These are phyloP conservation scores for Psilocybe tampanensis DNA, from an alignment of 768 basidiomycete genomes.

Conservation along the genomic window DNA sequence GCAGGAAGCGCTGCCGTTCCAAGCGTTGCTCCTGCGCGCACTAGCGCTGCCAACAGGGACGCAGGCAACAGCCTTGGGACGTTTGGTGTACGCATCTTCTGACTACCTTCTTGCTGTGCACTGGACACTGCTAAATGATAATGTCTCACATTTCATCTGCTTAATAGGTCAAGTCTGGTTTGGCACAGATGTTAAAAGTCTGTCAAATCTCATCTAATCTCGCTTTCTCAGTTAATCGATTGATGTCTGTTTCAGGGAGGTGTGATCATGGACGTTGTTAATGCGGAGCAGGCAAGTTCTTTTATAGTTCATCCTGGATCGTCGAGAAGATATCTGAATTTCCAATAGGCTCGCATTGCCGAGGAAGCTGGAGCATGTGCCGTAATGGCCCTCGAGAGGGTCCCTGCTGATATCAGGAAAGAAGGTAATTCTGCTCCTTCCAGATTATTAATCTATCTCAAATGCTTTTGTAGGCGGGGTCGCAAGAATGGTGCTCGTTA, in stretches of 20 bases:
- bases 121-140: neutral
- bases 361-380: constrained; percentile 98
- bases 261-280: constrained; percentile 96
- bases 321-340: constrained; percentile 13
- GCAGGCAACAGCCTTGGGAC: constrained; percentile 68
- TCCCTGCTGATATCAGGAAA: constrained; percentile 92
- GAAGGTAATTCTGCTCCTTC: constrained; percentile 44
- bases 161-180: constrained; percentile 83
- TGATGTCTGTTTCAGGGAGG: constrained; percentile 55
- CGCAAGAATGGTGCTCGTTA: constrained; percentile 80
- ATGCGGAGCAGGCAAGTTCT: constrained; percentile 54
- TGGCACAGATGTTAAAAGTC: constrained; percentile 97
- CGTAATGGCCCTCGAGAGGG: constrained; percentile 95
- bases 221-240: constrained; percentile 5
- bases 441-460: neutral
- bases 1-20: constrained; percentile 43
- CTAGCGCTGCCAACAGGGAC: constrained; percentile 44
- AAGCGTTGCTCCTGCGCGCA: constrained; percentile 54
- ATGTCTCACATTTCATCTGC: constrained; percentile 3
- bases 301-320: constrained; percentile 1
- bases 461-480: constrained; percentile 64
- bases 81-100: constrained; percentile 55
- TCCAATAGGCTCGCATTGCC: constrained; percentile 83
- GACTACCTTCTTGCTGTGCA: constrained; percentile 9
- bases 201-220: constrained; percentile 15